Evolutionary conservation across 2,329 filamentous ascomycete species (phyloP), one percentile per base, ranked within the genome.

Genomic region (Diaporthe caulivora): DNA sequence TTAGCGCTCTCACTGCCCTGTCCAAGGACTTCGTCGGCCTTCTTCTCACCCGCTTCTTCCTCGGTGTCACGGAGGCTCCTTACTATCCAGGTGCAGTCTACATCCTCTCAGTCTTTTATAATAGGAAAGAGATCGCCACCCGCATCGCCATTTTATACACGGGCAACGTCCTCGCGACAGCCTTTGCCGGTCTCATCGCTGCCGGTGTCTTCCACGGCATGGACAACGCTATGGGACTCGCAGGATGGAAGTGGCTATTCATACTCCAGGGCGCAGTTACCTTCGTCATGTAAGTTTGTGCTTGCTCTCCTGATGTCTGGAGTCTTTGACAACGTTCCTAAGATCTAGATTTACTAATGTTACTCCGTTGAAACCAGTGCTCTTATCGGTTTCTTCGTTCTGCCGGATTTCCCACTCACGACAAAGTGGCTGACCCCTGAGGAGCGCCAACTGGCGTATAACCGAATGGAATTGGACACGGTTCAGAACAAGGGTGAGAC

Each of bases 131-230:
- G 78, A 82, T 92, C 0, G 90, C 87, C 1, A 84, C 91, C n/a
- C 85, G 91, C 18, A 92, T 90, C 26, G 89, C 90, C 11, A 85
- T 92, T 18, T 84, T 84, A 1, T 84, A 88, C 74, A 90, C 90
- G 0, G 92, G 91, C 0, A 90, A 90, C 8, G 84, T 94, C 17
- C 86, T 94, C 5, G 91, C 90, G 0, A 91, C 91, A 0, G 92
- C 92, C 0, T 94, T 94, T 77, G 91, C 91, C 0, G 92, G 92
- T 0, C 82, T 92, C 18, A 84, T 92, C 26, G 88, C 89, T 2
- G 90, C 89, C 1, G 88, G 91, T 10, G 92, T 95, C 67, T 91
- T 90, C 0, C 82, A 83, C 24, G 87, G 89, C 51, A 87, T 93
- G 83, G 83, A 85, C 65, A 78, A 80, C 24, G 76, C 75, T 2